A percentile compares a stretch with the other conserved stretches of the same genome.
phyloP scores from a whole-genome alignment of 1,139 yeast genomes.

The Tardiomyces blankii region DNA sequence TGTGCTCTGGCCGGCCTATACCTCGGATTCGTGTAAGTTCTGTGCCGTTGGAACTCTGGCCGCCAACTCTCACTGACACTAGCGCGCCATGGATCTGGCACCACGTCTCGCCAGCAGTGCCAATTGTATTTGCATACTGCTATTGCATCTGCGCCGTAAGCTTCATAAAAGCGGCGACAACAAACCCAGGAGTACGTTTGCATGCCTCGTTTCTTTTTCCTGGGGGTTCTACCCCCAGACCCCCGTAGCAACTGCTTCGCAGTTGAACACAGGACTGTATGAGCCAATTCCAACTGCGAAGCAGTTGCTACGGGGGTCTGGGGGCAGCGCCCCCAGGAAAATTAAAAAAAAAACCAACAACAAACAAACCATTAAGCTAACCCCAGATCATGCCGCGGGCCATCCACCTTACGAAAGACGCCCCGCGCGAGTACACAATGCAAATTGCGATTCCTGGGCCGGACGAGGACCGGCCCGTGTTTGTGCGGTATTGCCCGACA shows the following conservation, averaged over 20 bases:
- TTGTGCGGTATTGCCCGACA: conserved; percentile 44
- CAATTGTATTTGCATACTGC: conserved; percentile 45
- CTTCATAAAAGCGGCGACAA: conserved; percentile 35
- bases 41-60: neutral
- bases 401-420: conserved; percentile 42
- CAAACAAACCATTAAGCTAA: too few species aligned
- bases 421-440: conserved; percentile 58
- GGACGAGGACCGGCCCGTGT: conserved; percentile 26
- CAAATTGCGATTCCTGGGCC: conserved; percentile 40
- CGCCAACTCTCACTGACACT: neutral
- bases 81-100: conserved; percentile 48
- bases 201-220: too few species aligned
- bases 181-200: neutral
- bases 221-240: too few species aligned
- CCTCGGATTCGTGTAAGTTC: conserved; percentile 33
- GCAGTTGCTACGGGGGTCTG: too few species aligned
- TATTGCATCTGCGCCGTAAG: conserved; percentile 41
- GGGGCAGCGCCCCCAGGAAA: too few species aligned
- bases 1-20: conserved; percentile 42
- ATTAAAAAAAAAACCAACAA: too few species aligned
- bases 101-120: conserved; percentile 44
- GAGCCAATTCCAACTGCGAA: too few species aligned
- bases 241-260: too few species aligned
- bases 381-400: conserved; percentile 60
- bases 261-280: too few species aligned